Base-by-base conservation (phyloP, 2,329 filamentous ascomycete genomes). In the Pochonia chlamydosporia region DNA sequence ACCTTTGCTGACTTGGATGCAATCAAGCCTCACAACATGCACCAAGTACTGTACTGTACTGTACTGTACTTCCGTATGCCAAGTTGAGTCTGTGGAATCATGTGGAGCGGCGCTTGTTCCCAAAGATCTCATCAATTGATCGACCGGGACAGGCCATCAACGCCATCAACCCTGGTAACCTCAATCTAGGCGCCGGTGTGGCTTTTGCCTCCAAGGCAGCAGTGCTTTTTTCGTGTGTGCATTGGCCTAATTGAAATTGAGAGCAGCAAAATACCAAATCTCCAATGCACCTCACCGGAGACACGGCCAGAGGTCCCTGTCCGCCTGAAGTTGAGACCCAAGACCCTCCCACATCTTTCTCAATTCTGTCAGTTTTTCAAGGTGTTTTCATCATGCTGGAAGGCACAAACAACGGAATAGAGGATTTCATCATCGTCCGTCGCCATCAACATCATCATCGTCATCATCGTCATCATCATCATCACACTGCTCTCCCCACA, bases 161-260 rank as follows among this genome's bases (percentile, higher is more conserved):
- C 35, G 18, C 30, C 26, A 8, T n/a, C n/a, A n/a, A n/a, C 26
- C 30, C 18, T 39, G 35, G 18, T 23, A 39, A 20, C 35, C 21
- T 16, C 35, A 21, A 11, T 39, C 16, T 21, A 5, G 35, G 35
- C 35, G 35, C 23, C 43, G 24, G 25, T 35, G 33, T 28, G 25
- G 23, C 25, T 35, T 30, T 24, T 37, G 45, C 21, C 25, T 33
- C 24, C 21, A 21, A 16, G 40, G 20, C 10, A 14, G 36, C 25
- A 3, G 26, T 43, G 28, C 25, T 16, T 33, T 20, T 35, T 37
- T 6, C 25, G 2, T 9, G 14, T 26, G 16, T 7, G 33, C 40
- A 37, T 30, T 48, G 41, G 35, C 40, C 33, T 10, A 3, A 23
- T 33, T 26, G 21, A 44, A n/a, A 41, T 48, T 25, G 23, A 35